Base-by-base conservation (phyloP, 169 alveolate species). In the Eimeria acervulina region DNA sequence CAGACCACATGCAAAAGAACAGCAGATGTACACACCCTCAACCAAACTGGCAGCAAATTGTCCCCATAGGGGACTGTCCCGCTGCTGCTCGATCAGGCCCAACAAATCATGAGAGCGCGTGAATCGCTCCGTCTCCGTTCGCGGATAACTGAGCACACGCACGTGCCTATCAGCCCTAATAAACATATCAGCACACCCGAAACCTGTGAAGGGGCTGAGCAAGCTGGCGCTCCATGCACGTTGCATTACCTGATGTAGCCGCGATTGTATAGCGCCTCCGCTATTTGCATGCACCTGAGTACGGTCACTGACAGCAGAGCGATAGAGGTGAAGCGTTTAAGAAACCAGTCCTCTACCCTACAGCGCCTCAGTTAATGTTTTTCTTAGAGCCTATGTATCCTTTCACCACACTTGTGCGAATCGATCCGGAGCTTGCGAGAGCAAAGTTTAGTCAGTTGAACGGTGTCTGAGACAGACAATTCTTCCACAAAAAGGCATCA, bases 51-150 rank as follows among this genome's bases (percentile, higher is more conserved):
- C 40, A 21, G 99, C 99, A 97, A 97, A 99, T 5, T 94, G 97
- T 38, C 99, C 99, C 98, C 99, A 99, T 74, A 90, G 97, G 0
- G 96, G 96, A 90, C 97, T 98, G 78, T 96, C 96, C 70, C 96
- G 72, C 38, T 98, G 98, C 84, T 97, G 96, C 81, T 94, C 93
- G 0, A 99, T 98, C 15, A 99, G 95, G 33, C 95, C 93, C 96
- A 76, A 95, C 74, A 99, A 89, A 91, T 99, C 98, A 93, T 99
- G 99, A 28, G 99, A 97, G 47, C 98, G 95, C 31, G 99, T 98
- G 97, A 98, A 99, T 92, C 92, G 97, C 91, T 99, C 99, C 2
- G 99, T 99, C 97, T 99, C 99, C 36, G 99, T 99, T 85, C 99
- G 99, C 3, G 99, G 99, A 96, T 99, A 99, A 95, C 99, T 98